Evolutionary conservation across 140 eudicot genomes (phyloP).

Genomic region (Flaveria floridana): DNA sequence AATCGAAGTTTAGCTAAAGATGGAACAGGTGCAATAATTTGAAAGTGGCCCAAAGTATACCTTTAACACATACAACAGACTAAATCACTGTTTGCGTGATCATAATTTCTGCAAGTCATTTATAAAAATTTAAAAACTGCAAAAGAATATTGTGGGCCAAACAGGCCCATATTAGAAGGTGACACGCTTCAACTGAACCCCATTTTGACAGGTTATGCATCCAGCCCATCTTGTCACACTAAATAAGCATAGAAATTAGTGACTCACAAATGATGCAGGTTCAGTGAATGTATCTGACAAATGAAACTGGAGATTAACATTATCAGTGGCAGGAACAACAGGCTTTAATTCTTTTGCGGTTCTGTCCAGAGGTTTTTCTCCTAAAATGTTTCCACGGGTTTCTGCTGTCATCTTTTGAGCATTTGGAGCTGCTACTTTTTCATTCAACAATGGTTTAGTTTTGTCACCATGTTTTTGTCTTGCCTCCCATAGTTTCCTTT

Average conservation of each 20-base stretch:
- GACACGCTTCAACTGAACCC: background rate
- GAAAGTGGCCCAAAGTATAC: background rate
- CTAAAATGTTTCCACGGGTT: slow-evolving; percentile 82
- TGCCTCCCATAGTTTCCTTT: slow-evolving; percentile 94
- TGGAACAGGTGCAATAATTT: background rate
- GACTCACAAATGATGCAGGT: slow-evolving; percentile 77
- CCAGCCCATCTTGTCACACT: background rate
- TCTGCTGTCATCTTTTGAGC: slow-evolving; percentile 80
- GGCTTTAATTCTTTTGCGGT: slow-evolving; percentile 48
- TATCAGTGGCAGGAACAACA: slow-evolving; percentile 41
- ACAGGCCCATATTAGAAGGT: background rate
- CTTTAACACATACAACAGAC: background rate
- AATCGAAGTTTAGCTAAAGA: background rate
- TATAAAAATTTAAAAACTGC: background rate
- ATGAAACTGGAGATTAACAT: slow-evolving; percentile 56
- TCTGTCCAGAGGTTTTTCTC: slow-evolving; percentile 83
- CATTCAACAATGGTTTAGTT: slow-evolving; percentile 47
- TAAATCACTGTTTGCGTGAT: background rate
- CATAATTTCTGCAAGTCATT: background rate
- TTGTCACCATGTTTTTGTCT: slow-evolving; percentile 59
- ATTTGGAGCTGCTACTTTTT: slow-evolving; percentile 37
- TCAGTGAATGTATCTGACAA: slow-evolving; percentile 87
- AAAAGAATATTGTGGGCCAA: background rate
- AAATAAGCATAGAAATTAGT: slow-evolving; percentile 10
- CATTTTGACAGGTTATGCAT: background rate